Conservation (phyloP, 768 basidiomycete species). For the Pulveroboletus sp. region DNA sequence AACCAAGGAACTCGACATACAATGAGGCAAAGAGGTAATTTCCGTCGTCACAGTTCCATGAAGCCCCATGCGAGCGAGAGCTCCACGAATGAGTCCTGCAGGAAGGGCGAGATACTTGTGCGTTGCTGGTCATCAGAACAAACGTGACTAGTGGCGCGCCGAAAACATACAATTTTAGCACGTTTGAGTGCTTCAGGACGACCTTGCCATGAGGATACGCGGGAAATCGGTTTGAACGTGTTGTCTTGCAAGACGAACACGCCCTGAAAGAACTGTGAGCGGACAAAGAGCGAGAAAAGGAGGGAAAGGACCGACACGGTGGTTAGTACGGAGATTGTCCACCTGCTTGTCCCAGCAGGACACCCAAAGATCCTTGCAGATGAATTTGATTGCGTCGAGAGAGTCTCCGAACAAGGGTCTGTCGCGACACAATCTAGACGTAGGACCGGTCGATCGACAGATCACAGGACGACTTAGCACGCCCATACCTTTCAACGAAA, state of each 20-base stretch:
- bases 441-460: too few relatives aligned
- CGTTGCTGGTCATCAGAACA: background rate
- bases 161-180: constrained; percentile 59
- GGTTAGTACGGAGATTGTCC: constrained; percentile 92
- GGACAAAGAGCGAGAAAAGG: background rate
- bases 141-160: background rate
- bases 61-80: constrained; percentile 73
- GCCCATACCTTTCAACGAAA: constrained; percentile 72
- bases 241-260: constrained; percentile 94
- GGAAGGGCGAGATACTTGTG: constrained; percentile 87
- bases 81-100: constrained; percentile 80
- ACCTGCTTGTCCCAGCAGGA: constrained; percentile 93
- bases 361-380: constrained; percentile 95
- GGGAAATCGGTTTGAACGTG: constrained; percentile 77
- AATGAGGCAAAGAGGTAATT: constrained; percentile 79
- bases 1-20: constrained; percentile 39
- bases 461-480: too few relatives aligned
- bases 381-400: constrained; percentile 88
- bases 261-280: constrained; percentile 46
- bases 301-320: constrained; percentile 56
- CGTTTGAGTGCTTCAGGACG: constrained; percentile 65
- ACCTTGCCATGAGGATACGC: constrained; percentile 79
- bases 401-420: constrained; percentile 74
- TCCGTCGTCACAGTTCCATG: constrained; percentile 75
- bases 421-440: constrained; percentile 79